Conservation (phyloP, 192 early-diverging fungal species). For the Physocladia obscura region DNA sequence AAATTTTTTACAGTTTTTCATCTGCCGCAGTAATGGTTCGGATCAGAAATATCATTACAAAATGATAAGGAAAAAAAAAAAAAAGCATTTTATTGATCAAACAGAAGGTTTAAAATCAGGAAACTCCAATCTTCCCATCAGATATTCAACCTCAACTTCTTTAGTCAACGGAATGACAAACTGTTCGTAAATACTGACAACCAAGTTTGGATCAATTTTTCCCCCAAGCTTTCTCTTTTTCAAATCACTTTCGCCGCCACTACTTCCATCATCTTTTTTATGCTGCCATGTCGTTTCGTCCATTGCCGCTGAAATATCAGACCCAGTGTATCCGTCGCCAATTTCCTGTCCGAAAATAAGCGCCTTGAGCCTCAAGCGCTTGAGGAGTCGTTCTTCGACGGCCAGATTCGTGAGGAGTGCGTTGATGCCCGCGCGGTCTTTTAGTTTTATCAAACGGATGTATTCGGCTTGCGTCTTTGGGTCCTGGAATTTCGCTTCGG, state of each 20-base stretch:
- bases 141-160: slow-evolving; percentile 92
- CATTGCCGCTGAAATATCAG: background rate
- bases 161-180: slow-evolving; percentile 98
- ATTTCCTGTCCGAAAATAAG: slow-evolving; percentile 92
- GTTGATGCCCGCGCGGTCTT: slow-evolving; percentile 76
- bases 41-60: no score
- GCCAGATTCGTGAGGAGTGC: slow-evolving; percentile 82
- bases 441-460: slow-evolving; percentile 68
- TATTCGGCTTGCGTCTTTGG: slow-evolving; percentile 72
- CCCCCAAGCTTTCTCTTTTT: slow-evolving; percentile 28
- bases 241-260: slow-evolving; percentile 18
- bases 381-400: slow-evolving; percentile 82
- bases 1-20: no score
- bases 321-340: slow-evolving; percentile 42
- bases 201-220: slow-evolving; percentile 76
- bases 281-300: slow-evolving; percentile 15
- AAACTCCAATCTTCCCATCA: slow-evolving; percentile 68
- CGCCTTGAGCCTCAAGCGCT: slow-evolving; percentile 83
- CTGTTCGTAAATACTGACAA: slow-evolving; percentile 87
- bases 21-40: no score
- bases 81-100: slow-evolving; percentile 1
- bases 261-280: background rate
- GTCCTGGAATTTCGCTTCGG: slow-evolving; percentile 95
- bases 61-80: no score
- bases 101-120: slow-evolving; percentile 5